phyloP scores from a whole-genome alignment of 257 asterid species.

The Echium plantagineum region DNA sequence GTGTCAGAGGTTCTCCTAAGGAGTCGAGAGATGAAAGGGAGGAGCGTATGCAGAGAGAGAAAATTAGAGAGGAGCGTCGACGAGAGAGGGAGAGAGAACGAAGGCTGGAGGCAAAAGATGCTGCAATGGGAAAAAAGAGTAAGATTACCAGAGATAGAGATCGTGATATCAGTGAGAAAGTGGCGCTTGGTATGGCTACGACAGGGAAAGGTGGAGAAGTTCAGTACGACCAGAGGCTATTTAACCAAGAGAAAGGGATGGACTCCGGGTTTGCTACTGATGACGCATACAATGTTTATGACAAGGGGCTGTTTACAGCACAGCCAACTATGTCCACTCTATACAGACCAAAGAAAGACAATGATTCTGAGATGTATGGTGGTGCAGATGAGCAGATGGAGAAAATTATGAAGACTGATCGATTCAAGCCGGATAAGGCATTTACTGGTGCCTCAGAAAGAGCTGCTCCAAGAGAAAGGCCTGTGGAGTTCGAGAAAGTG shows the following conservation, averaged over 20 bases:
- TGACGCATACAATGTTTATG: slow-evolving; percentile 67
- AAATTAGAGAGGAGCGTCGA: slow-evolving; percentile 85
- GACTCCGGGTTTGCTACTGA: slow-evolving; percentile 80
- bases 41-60: slow-evolving; percentile 53
- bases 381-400: slow-evolving; percentile 83
- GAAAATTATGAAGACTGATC: slow-evolving; percentile 75
- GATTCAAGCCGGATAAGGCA: slow-evolving; percentile 65
- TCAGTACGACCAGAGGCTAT: slow-evolving; percentile 74
- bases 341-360: slow-evolving; percentile 73
- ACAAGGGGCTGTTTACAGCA: slow-evolving; percentile 64
- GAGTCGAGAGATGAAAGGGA: slow-evolving; percentile 65
- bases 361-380: slow-evolving; percentile 72
- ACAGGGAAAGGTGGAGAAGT: slow-evolving; percentile 64
- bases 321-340: slow-evolving; percentile 66
- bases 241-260: slow-evolving; percentile 92
- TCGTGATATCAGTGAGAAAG: slow-evolving; percentile 80
- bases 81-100: slow-evolving; percentile 83
- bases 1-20: slow-evolving; percentile 45
- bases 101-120: slow-evolving; percentile 85
- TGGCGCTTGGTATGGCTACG: slow-evolving; percentile 81
- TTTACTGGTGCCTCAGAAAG: slow-evolving; percentile 71
- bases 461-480: slow-evolving; percentile 59
- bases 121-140: slow-evolving; percentile 81
- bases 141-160: slow-evolving; percentile 84
- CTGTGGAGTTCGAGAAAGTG: slow-evolving; percentile 70